Evolutionary conservation across 2,329 filamentous ascomycete genomes (phyloP).

Genomic region (Paracamarosporium sp.): DNA sequence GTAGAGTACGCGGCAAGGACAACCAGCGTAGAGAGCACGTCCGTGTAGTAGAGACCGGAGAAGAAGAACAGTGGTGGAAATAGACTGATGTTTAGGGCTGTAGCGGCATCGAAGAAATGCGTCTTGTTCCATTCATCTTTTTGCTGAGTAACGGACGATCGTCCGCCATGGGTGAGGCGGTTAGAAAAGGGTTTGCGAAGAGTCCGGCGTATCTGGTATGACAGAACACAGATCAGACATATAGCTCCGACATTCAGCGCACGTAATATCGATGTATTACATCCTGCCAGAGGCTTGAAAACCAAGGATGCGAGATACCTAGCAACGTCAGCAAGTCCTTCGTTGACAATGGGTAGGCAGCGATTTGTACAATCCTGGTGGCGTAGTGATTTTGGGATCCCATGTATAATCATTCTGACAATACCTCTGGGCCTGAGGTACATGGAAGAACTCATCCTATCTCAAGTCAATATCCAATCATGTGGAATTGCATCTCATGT

Average conservation of each 20-base stretch:
- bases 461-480: conserved; percentile 3
- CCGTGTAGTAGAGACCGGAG: conserved; percentile 92
- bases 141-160: not conserved
- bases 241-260: conserved; percentile 48
- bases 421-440: conserved; percentile 89
- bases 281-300: conserved; percentile 47
- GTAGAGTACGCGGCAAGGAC: conserved; percentile 74
- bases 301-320: conserved; percentile 53
- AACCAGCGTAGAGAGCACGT: conserved; percentile 79
- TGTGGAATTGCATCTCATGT: not conserved
- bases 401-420: conserved; percentile 75
- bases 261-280: conserved; percentile 47
- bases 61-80: conserved; percentile 97
- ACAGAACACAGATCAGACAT: conserved; percentile 40
- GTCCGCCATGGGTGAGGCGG: not conserved
- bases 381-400: conserved; percentile 98
- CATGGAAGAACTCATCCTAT: conserved; percentile 86
- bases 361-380: conserved; percentile 72
- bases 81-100: conserved; percentile 78
- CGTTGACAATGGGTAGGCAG: conserved; percentile 54
- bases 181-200: conserved; percentile 14
- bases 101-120: conserved; percentile 57
- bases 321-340: conserved; percentile 33
- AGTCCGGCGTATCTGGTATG: conserved; percentile 29
- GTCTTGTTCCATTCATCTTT: conserved; percentile 36